Evolutionary conservation across 2,329 filamentous ascomycete species (phyloP), one percentile per base, ranked within the genome.

Genomic region (Tothia fuscella): DNA sequence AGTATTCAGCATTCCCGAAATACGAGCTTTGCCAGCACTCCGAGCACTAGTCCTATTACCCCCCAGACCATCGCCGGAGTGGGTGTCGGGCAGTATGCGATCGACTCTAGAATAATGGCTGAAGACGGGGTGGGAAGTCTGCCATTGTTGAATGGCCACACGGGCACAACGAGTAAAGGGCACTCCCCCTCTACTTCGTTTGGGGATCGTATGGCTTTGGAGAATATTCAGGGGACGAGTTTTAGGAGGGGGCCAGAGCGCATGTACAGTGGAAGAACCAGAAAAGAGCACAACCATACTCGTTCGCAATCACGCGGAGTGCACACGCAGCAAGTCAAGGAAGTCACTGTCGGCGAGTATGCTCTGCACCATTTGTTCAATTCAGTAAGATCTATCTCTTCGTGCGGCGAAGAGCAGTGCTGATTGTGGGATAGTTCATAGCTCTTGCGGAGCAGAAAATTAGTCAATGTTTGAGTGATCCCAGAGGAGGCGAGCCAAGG

Each of bases 381-480:
- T 50, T 87, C 88, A n/a, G n/a, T n/a, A n/a, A n/a, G n/a, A n/a
- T n/a, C n/a, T n/a, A n/a, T n/a, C n/a, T n/a, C n/a, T n/a, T n/a
- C n/a, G n/a, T n/a, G n/a, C n/a, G n/a, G n/a, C n/a, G n/a, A n/a
- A n/a, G n/a, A n/a, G n/a, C n/a, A n/a, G n/a, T n/a, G n/a, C n/a
- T n/a, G n/a, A n/a, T n/a, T n/a, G n/a, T n/a, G n/a, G n/a, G n/a
- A n/a, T n/a, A n/a, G 72, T 98, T 98, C 63, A 91, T 96, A 55
- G 82, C 83, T 13, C 84, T 93, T 58, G 91, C 91, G n/a, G 91
- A 98, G 59, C 84, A 91, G 50, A 95, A 95, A 63, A 82, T 98
- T 49, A 87, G 83, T 50, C 80, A 86, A 52, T 94, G 86, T 56
- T 81, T 94, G 52, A 79, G 81, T 38, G 76, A 82, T 31, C 74